Evolutionary conservation across 805 yeast genomes (phyloP).

Genomic region (Candida quercuum): DNA sequence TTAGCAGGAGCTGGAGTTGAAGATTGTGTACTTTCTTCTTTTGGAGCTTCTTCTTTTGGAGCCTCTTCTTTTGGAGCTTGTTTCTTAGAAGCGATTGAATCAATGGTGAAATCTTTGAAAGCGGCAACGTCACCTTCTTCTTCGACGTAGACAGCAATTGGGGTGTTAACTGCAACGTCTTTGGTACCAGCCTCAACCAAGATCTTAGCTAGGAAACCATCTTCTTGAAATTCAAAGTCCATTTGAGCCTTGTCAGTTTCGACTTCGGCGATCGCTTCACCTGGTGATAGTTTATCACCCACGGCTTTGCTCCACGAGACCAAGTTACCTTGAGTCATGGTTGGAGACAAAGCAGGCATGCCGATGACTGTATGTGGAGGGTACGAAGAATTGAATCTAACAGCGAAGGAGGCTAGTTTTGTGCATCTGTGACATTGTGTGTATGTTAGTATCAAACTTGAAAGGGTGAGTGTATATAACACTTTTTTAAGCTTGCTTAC

Average conservation of each 20-base stretch:
- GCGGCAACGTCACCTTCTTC: constrained; percentile 80
- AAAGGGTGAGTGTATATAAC: too few species aligned
- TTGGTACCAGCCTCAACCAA: constrained; percentile 78
- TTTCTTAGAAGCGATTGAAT: constrained; percentile 43
- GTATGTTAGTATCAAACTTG: constrained; percentile 5
- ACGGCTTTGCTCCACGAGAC: constrained; percentile 85
- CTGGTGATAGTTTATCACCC: constrained; percentile 86
- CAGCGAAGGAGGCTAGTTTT: constrained; percentile 12
- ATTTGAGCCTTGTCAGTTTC: constrained; percentile 97
- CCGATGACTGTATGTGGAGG: constrained; percentile 85
- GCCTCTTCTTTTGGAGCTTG: constrained; percentile 22
- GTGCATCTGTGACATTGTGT: constrained; percentile 11
- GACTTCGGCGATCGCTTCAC: constrained; percentile 93
- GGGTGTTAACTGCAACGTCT: constrained; percentile 90
- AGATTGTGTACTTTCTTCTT: constrained; percentile 30
- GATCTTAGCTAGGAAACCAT: constrained; percentile 86
- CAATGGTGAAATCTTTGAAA: constrained; percentile 81
- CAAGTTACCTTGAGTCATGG: constrained; percentile 95
- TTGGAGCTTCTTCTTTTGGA: constrained; percentile 18
- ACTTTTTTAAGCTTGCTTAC: constrained; percentile 7
- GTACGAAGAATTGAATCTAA: constrained; percentile 33
- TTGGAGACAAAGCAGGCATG: constrained; percentile 99
- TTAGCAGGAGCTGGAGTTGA: constrained; percentile 25
- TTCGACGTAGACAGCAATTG: constrained; percentile 95
- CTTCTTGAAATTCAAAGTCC: constrained; percentile 99